Evolutionary conservation across 2,329 filamentous ascomycete genomes (phyloP), one percentile per base, ranked within the genome.

Genomic region (Fusarium cyanostomum): DNA sequence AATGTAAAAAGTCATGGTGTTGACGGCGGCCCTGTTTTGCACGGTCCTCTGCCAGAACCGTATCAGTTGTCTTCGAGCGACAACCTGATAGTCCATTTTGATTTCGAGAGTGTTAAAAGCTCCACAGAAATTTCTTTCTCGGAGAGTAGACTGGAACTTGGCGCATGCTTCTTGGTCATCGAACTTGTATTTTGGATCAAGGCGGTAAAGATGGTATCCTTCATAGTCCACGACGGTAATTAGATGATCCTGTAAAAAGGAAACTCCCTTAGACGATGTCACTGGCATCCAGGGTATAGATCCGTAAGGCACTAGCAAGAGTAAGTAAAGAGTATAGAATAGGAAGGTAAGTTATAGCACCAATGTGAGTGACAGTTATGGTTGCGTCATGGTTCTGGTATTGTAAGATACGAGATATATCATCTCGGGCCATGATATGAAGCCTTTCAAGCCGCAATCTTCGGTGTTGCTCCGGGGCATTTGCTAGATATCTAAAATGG

Each of bases 351-450:
- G 27, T 2, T 18, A 12, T 18, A 13, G 27, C 49, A 54, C 51
- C 51, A 9, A 54, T 38, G 43, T 54, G 51, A 7, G 51, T 54
- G 45, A 52, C 45, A 13, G 56, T 46, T 24, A 60, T 56, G 8
- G 43, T 44, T 5, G 50, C 46, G 18, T 56, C 50, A 12, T 37
- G 34, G 24, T 45, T 55, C 38, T 62, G 50, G 35, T 62, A 57
- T 28, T 56, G 50, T 1, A 61, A 27, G 3, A 61, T 61, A 11
- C 58, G 58, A 2, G 58, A 61, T 11, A 50, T 41, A 2, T 60
- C 51, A 24, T 56, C 56, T 31, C 55, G 44, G 15, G 56, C 56
- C 55, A 61, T 60, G 21, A 52, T 46, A 6, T 60, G 59, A 35
- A 62, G 35, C 8, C 48, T 45, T 24, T 57, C 43, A 3, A 61